Base-by-base conservation (phyloP, 1,284 basidiomycete species). In the Rhodotorula sp. region DNA sequence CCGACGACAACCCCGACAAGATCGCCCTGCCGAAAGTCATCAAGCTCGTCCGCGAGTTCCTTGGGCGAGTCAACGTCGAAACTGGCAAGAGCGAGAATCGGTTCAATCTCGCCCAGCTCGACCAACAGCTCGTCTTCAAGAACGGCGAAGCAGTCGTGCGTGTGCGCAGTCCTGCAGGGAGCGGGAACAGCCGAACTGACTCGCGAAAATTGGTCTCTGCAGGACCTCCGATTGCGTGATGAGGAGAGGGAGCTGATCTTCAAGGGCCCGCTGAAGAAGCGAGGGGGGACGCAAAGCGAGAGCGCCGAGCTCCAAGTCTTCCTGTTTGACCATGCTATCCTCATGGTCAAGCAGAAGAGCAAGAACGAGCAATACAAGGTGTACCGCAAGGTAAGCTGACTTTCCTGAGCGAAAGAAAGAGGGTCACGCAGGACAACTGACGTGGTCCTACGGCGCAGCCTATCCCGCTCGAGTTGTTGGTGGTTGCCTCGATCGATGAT, bases 341-440 rank as follows among this genome's bases (percentile, higher is more conserved):
- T 99, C 59, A 92, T 99, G 87, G 94, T 92, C 76, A 99, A 99
- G 84, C 87, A 89, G 78, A 95, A 88, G 81, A 91, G 82, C 80
- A 95, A 96, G 82, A 89, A 90, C 68, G 95, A 98, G 77, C 91
- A 95, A 79, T 91, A 89, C 82, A 93, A 93, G 80, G 96, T 98
- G 31, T 97, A 97, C 80, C 90, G 94, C 76, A 88, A 91, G 78
- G 93, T 95, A 79, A 80, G 90, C 85, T 18, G 29, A 51, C 20
- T 5, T 51, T 34, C 39, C 58, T 43, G 3, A 6, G 47, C 31
- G 68, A 39, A 47, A 43, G 26, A 49, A 43, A 14, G n/a, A 39
- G 15, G 15, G 31, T 23, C 39, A 43, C 39, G 39, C 39, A 43
- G 10, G 2, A 4, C 3, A 3, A 7, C 51, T 47, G 12, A 69